Conservation (phyloP, 1,284 basidiomycete species). For the Trichosporon sp. region DNA sequence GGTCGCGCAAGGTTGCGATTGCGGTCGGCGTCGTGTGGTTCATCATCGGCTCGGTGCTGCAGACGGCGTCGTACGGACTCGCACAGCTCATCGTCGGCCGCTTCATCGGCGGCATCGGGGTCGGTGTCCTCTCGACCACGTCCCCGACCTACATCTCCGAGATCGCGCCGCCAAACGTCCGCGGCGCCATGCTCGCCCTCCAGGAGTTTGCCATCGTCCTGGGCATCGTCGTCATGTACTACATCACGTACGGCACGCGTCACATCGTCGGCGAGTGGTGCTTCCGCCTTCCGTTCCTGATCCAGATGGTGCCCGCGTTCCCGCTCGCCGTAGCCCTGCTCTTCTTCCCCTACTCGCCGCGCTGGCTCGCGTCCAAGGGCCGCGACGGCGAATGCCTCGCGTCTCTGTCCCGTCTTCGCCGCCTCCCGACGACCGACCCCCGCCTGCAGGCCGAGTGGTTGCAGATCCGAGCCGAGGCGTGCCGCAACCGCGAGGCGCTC, state of each 20-base stretch:
- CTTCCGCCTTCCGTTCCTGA: slow-evolving; percentile 36
- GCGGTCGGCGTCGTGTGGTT: slow-evolving; percentile 29
- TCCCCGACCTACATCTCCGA: slow-evolving; percentile 49
- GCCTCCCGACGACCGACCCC: slow-evolving; percentile 30
- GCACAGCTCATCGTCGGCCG: slow-evolving; percentile 33
- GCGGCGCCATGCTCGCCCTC: slow-evolving; percentile 69
- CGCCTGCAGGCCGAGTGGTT: slow-evolving; percentile 43
- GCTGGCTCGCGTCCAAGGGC: slow-evolving; percentile 55
- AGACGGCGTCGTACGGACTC: slow-evolving; percentile 27
- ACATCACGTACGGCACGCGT: slow-evolving; percentile 25
- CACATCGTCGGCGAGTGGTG: slow-evolving; percentile 20
- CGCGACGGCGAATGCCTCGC: slow-evolving; percentile 34
- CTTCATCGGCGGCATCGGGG: slow-evolving; percentile 25
- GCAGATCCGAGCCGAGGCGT: slow-evolving; percentile 39
- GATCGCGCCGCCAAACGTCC: slow-evolving; percentile 51
- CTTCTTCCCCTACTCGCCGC: slow-evolving; percentile 57
- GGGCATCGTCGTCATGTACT: slow-evolving; percentile 38
- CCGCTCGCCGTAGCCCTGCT: slow-evolving; percentile 43
- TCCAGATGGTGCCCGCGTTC: slow-evolving; percentile 35
- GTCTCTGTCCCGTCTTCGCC: slow-evolving; percentile 35
- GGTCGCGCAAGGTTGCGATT: slow-evolving; percentile 30
- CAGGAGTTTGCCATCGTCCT: slow-evolving; percentile 71
- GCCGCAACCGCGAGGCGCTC: slow-evolving; percentile 22
- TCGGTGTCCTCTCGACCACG: slow-evolving; percentile 40
- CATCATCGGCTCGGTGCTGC: slow-evolving; percentile 27